Conservation (phyloP, 2,329 filamentous ascomycete species). For the Paraphoma sp. region DNA sequence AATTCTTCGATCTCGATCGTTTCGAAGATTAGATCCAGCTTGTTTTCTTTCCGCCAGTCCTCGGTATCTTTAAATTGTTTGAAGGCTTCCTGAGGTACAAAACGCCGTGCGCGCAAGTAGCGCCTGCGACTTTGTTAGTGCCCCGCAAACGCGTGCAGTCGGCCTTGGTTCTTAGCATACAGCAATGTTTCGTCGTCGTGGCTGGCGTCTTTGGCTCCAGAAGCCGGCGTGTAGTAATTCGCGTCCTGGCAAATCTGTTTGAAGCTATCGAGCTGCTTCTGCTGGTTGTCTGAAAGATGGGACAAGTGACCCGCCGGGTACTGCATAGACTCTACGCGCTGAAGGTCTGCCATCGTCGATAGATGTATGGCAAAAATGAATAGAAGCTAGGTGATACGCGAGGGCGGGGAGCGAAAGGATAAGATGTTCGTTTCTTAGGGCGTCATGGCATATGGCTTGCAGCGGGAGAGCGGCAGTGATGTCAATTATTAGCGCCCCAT, state of each 20-base stretch:
- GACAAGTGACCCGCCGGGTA: slow-evolving; percentile 83
- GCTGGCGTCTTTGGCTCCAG: slow-evolving; percentile 54
- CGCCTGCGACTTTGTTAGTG: slow-evolving; percentile 62
- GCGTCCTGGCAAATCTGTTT: slow-evolving; percentile 71
- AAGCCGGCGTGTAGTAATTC: slow-evolving; percentile 64
- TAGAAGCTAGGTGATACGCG: slow-evolving; percentile 1
- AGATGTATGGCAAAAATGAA: slow-evolving; percentile 4
- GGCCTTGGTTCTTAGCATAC: slow-evolving; percentile 52
- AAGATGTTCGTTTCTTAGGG: slow-evolving; percentile 22
- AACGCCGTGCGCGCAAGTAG: slow-evolving; percentile 84
- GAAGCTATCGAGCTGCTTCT: slow-evolving; percentile 72
- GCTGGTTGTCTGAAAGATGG: slow-evolving; percentile 74
- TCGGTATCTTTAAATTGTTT: slow-evolving; percentile 88
- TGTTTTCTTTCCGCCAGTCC: slow-evolving; percentile 81
- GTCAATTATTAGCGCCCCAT: slow-evolving; percentile 29
- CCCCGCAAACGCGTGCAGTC: slow-evolving; percentile 17
- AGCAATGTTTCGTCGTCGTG: slow-evolving; percentile 78
- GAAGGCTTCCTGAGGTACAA: slow-evolving; percentile 77
- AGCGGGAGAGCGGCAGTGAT: slow-evolving; percentile 36
- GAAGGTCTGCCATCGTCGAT: slow-evolving; percentile 42
- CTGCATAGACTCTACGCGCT: slow-evolving; percentile 51
- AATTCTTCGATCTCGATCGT: slow-evolving; percentile 87
- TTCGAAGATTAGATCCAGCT: slow-evolving; percentile 79
- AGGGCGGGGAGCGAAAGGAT: slow-evolving; percentile 15
- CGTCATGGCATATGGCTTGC: slow-evolving; percentile 32